Percentiles rank a stretch among this genome's conserved stretches.
phyloP scores from a whole-genome alignment of 2,329 filamentous ascomycete genomes.

The Colletotrichum neosansevieriae region DNA sequence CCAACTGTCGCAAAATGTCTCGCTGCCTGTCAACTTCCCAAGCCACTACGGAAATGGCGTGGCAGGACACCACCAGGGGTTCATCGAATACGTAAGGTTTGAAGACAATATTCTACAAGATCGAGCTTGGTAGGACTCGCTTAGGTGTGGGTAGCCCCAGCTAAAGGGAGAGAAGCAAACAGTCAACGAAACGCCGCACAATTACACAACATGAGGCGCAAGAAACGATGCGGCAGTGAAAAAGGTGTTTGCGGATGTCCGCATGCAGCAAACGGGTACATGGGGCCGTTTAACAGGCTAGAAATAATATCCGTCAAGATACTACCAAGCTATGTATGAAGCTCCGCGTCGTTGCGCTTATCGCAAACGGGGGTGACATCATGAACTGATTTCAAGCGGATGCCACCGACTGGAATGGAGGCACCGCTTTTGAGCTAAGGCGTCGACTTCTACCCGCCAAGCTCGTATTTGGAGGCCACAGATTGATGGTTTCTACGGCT shows the following conservation, averaged over 20 bases:
- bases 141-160: conserved; percentile 9
- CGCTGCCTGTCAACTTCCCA: background rate
- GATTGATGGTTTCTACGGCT: background rate
- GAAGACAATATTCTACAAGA: conserved; percentile 8
- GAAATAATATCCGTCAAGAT: background rate
- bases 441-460: background rate
- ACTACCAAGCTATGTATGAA: background rate
- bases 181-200: background rate
- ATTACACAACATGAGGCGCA: background rate
- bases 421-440: background rate
- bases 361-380: conserved; percentile 23
- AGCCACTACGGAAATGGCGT: conserved; percentile 10
- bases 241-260: background rate
- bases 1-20: conserved; percentile 17
- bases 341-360: background rate
- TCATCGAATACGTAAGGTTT: background rate
- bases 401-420: conserved; percentile 26
- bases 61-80: background rate
- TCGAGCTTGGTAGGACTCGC: background rate
- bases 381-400: background rate
- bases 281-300: background rate
- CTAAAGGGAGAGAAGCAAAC: background rate
- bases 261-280: conserved; percentile 6
- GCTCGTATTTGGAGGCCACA: conserved; percentile 6
- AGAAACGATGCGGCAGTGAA: background rate